Conservation (phyloP, 2,329 filamentous ascomycete genomes). For the Trichoderma sp. region DNA sequence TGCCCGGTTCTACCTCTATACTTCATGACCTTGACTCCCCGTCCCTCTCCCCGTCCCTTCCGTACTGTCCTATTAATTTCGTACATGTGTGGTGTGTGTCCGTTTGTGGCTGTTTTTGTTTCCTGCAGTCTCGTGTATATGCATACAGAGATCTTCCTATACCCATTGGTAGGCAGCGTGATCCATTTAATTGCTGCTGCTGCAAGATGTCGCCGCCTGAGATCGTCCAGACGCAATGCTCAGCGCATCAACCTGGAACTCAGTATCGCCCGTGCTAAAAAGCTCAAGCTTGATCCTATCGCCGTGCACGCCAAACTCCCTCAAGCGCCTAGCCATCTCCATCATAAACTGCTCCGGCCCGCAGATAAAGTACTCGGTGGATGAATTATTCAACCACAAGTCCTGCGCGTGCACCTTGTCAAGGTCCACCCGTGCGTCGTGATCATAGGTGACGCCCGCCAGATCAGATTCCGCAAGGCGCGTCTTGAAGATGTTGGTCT, state of each 20-base stretch:
- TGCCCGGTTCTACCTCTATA: not conserved
- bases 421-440: slow-evolving; percentile 46
- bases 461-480: slow-evolving; percentile 46
- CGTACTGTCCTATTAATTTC: not conserved
- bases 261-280: slow-evolving; percentile 47
- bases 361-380: slow-evolving; percentile 54
- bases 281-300: slow-evolving; percentile 46
- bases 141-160: not conserved
- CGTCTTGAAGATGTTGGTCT: slow-evolving; percentile 50
- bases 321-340: slow-evolving; percentile 47
- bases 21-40: not conserved
- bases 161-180: not conserved
- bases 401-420: slow-evolving; percentile 43
- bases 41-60: not conserved
- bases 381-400: slow-evolving; percentile 44
- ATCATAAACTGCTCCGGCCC: slow-evolving; percentile 56
- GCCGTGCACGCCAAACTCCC: slow-evolving; percentile 39
- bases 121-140: not conserved
- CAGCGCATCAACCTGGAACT: slow-evolving; percentile 35
- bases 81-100: not conserved
- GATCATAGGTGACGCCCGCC: slow-evolving; percentile 44
- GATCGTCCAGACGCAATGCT: slow-evolving; percentile 26
- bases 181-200: not conserved
- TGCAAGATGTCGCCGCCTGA: not conserved
- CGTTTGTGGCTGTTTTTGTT: not conserved